Base-by-base conservation (phyloP, 2,329 filamentous ascomycete species). In the Aspergillus nomiae region DNA sequence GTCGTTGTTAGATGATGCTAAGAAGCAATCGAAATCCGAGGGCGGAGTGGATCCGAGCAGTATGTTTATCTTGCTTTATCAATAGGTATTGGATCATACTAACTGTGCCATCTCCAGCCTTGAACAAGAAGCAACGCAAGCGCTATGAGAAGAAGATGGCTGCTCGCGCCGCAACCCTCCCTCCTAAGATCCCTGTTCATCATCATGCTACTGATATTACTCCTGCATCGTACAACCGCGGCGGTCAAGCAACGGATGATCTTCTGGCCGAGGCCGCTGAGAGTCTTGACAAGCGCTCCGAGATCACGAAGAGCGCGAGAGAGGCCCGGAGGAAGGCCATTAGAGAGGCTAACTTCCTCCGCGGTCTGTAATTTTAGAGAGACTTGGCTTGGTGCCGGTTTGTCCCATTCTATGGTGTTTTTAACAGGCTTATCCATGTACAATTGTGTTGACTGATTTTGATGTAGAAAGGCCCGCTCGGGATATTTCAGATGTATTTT, bases 101-200 rank as follows among this genome's bases (percentile, higher is more conserved):
- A 66, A 74, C 60, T 41, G 21, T 41, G 16, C 6, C 36, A 58
- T 28, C 63, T 24, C n/a, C 62, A 81, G 79, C 74, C 56, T 67
- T 83, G 74, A 82, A 81, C 69, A 82, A 81, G 70, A 81, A 81
- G 69, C 77, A 80, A 74, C 78, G 80, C 46, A 79, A 79, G 66
- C 76, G 77, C 34, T 77, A 81, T 66, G 80, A 82, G 63, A 81
- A 80, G 72, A 82, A 82, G 67, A 77, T 81, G 69, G 79, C 78
- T 54, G 79, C 78, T 58, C 72, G 77, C 36, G 76, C 74, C 34
- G 74, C 75, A 30, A 70, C 72, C 30, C 67, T 78, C 32, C 78
- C 81, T 3, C 76, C 74, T 38, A 72, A 74, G 62, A 77, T 82
- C n/a, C 80, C 81, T 3, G 67, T 79, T 16, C 80, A 82, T 58